Base-by-base conservation (phyloP, 169 alveolate species). In the Ichthyophthirius multifiliis region DNA sequence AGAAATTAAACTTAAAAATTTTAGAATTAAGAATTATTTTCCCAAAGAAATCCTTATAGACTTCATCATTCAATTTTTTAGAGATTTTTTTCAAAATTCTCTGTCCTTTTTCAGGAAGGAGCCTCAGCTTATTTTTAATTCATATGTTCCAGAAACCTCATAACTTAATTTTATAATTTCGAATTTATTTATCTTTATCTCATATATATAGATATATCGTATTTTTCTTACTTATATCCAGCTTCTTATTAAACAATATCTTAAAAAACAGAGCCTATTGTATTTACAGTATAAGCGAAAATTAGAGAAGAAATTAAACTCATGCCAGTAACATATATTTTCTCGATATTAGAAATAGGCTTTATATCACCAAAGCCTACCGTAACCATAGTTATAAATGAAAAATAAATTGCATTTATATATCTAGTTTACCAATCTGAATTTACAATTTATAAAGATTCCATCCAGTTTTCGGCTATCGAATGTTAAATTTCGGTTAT, bases 281-380 rank as follows among this genome's bases (percentile, higher is more conserved):
- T 35, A 12, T 65, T 65, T 13, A 65, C 43, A 1, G 75, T 32
- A 35, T 65, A 65, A 10, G 48, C 75, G 16, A 65, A 65, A 18
- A 65, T 46, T 30, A 43, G 47, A 35, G 47, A 65, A 34, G 75
- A 30, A 4, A 65, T 65, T 2, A 65, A 7, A 1, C 47, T 41
- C 48, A 32, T 65, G 9, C 43, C 75, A 2, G 34, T 65, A 13
- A 65, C 46, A 35, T 65, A 65, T 2, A 46, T 16, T 12, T 65
- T 46, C 27, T 79, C 86, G 6, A 41, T 34, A 44, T 45, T 67
- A 45, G 74, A 45, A 12, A 37, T 47, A 3, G 86, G 86, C 27
- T 41, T 41, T 13, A 79, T 71, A 67, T 79, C 86, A 45, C 86
- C 86, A 67, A 67, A 79, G 31, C 86, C 86, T 2, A 79, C 71